Percentiles rank a stretch among this genome's conserved stretches.
phyloP scores from a whole-genome alignment of 768 basidiomycete genomes.

The Phaffia tasmanica region DNA sequence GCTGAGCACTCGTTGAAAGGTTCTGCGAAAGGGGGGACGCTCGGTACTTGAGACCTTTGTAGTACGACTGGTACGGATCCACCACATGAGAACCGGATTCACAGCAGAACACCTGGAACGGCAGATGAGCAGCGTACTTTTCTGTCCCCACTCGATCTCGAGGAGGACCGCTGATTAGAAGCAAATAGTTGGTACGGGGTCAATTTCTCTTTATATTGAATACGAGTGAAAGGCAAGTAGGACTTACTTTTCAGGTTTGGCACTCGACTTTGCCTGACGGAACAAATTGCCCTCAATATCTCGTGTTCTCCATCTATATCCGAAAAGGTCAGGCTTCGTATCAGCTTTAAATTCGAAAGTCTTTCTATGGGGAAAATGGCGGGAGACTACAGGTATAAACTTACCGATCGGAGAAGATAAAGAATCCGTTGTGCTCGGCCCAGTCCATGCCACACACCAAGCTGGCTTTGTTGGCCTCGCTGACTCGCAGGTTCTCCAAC shows the following conservation, averaged over 20 bases:
- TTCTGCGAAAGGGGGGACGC: conserved; percentile 74
- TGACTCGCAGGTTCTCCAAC: conserved; percentile 85
- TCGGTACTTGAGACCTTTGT: conserved; percentile 75
- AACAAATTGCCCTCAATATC: conserved; percentile 98
- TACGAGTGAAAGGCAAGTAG: not conserved
- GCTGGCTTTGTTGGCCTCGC: conserved; percentile 78
- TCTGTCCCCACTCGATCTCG: conserved; percentile 69
- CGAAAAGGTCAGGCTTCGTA: too few species aligned
- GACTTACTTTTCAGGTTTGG: conserved; percentile 57
- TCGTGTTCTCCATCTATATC: conserved; percentile 78
- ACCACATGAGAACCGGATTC: conserved; percentile 96
- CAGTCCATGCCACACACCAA: conserved; percentile 99
- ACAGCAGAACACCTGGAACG: conserved; percentile 98
- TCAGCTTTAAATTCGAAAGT: not conserved
- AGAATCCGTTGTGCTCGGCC: conserved; percentile 94
- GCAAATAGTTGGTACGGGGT: not conserved
- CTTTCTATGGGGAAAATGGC: too few species aligned
- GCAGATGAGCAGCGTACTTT: conserved; percentile 81
- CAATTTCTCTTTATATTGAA: too few species aligned
- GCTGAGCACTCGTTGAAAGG: conserved; percentile 46
- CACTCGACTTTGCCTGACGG: conserved; percentile 87
- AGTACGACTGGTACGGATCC: conserved; percentile 91
- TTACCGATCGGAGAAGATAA: conserved; percentile 93
- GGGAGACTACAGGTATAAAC: conserved; percentile 29
- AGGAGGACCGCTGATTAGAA: conserved; percentile 55